A percentile compares a stretch with the other conserved stretches of the same genome.
phyloP scores from a whole-genome alignment of 202 grass and related monocot genomes.

The Schoenoplectus tabernaemontani region DNA sequence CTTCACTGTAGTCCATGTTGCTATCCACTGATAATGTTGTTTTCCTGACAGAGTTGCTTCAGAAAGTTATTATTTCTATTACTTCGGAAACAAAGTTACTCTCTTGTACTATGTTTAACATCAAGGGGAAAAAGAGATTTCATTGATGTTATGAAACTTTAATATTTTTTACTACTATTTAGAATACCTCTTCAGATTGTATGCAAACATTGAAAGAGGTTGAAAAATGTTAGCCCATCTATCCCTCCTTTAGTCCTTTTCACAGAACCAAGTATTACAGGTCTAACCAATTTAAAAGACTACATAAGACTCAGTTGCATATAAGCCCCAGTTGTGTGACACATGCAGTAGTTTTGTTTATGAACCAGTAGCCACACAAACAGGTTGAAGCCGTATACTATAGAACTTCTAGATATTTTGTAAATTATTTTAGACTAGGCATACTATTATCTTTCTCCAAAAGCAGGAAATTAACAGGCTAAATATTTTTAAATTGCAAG shows the following conservation, averaged over 20 bases:
- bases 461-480: not conserved
- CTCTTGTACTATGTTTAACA: conserved; percentile 7
- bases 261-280: not conserved
- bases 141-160: not conserved
- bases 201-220: not conserved
- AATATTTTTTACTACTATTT: not conserved
- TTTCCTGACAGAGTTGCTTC: conserved; percentile 46
- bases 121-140: not conserved
- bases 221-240: not conserved
- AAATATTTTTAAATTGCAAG: not conserved
- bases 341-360: not conserved
- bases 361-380: not conserved
- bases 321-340: not conserved
- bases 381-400: too few species aligned
- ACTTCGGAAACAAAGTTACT: conserved; percentile 19
- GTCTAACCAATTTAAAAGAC: not conserved
- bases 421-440: not conserved
- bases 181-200: not conserved
- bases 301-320: not conserved
- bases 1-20: conserved; percentile 49
- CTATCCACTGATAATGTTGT: conserved; percentile 53
- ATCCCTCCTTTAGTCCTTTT: not conserved
- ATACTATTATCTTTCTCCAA: not conserved
- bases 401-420: not conserved
- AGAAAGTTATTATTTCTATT: conserved; percentile 22